These are phyloP conservation scores for Ceratocystiopsis minuta DNA, from an alignment of 2,329 filamentous ascomycete species.

Conservation along the genomic window DNA sequence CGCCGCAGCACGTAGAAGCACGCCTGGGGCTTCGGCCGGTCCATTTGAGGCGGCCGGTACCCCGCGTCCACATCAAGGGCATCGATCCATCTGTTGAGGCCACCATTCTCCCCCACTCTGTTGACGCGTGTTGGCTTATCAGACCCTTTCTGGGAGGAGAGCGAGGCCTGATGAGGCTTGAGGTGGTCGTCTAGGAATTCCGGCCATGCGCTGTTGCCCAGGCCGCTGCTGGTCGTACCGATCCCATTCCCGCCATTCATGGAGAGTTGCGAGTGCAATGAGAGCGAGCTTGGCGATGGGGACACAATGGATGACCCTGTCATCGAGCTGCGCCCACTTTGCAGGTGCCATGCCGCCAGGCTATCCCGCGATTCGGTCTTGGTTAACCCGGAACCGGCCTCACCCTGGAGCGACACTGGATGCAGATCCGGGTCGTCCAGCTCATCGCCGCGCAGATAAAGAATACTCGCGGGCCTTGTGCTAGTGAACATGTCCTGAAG, in stretches of 20 bases:
- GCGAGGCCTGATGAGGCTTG: constrained; percentile 22
- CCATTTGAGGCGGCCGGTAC: constrained; percentile 57
- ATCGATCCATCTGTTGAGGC: constrained; percentile 71
- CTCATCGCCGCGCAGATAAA: constrained; percentile 62
- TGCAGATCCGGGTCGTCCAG: constrained; percentile 63
- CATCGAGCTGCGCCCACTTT: constrained; percentile 38
- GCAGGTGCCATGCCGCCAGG: constrained; percentile 27
- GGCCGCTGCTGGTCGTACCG: constrained; percentile 29
- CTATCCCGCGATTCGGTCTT: constrained; percentile 31
- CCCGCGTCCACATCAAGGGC: constrained; percentile 74
- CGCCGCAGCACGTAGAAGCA: constrained; percentile 66
- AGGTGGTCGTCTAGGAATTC: constrained; percentile 2
- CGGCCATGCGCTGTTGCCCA: constrained; percentile 1
- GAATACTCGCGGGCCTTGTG: constrained; percentile 57
- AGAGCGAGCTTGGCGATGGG: constrained; percentile 47
- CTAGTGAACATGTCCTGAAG: constrained; percentile 82
- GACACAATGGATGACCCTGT: constrained; percentile 45
- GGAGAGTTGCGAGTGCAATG: constrained; percentile 38
- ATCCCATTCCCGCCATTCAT: constrained; percentile 10
- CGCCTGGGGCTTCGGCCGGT: constrained; percentile 58
- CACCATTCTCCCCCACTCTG: constrained; percentile 40
- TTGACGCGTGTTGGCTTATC: constrained; percentile 34
- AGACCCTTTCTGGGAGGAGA: constrained; percentile 23
- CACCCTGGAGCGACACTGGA: constrained; percentile 56
- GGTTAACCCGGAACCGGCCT: constrained; percentile 38